A percentile compares a stretch with the other conserved stretches of the same genome.
Conservation (phyloP, 257 asterid species). For the Scutellaria barbata region DNA sequence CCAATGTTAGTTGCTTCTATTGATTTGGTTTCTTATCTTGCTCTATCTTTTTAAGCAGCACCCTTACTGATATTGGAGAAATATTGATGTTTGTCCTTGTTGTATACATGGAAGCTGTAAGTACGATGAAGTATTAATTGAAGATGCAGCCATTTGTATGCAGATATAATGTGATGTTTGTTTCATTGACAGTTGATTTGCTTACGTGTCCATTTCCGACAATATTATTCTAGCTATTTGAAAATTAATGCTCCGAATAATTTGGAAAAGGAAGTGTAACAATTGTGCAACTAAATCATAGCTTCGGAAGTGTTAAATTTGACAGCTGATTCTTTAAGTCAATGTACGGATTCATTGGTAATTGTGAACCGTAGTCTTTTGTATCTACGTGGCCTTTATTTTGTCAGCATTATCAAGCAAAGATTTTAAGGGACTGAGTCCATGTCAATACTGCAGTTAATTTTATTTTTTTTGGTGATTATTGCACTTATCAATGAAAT, state of each 20-base stretch:
- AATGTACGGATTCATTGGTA: too few species aligned
- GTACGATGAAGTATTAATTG: not conserved
- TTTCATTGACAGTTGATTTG: not conserved
- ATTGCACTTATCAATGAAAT: constrained; percentile 11
- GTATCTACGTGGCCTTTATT: not conserved
- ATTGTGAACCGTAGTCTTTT: not conserved
- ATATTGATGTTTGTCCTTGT: not conserved
- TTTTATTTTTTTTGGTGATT: not conserved
- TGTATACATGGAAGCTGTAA: not conserved
- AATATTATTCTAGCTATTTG: not conserved
- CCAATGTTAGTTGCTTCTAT: not conserved
- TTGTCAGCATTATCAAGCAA: constrained; percentile 11
- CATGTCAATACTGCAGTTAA: not conserved
- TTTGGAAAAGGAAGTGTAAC: not conserved
- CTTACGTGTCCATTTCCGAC: constrained; percentile 2
- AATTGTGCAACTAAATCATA: not conserved
- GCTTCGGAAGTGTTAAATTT: too few species aligned
- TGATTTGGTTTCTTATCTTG: not conserved
- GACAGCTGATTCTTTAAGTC: too few species aligned
- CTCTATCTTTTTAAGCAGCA: not conserved
- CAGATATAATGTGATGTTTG: not conserved
- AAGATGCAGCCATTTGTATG: constrained; percentile 4
- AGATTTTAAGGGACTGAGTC: not conserved
- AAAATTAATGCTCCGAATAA: not conserved
- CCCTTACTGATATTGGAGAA: not conserved